Evolutionary conservation across 108 stramenopile species (phyloP).

Genomic region (Cylindrotheca closterium): DNA sequence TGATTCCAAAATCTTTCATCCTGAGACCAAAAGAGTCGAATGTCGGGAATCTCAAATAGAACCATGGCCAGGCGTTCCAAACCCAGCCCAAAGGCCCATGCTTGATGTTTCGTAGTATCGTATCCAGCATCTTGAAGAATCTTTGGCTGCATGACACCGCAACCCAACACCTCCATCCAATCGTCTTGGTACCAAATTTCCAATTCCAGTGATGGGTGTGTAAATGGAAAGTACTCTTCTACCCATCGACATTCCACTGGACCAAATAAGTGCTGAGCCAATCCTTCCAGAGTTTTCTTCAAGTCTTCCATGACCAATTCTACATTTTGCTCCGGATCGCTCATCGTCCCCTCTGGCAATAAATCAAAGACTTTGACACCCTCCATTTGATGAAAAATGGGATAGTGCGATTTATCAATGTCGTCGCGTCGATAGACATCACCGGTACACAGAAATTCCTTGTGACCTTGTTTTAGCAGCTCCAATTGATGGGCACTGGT

Average conservation of each 20-base stretch:
- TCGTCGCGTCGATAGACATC: conserved; percentile 99
- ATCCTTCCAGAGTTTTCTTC: conserved; percentile 71
- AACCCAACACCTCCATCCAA: conserved; percentile 97
- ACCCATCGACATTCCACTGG: conserved; percentile 63
- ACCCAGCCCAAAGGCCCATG: conserved; percentile 97
- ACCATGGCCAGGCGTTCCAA: conserved; percentile 97
- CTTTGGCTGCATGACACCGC: conserved; percentile 88
- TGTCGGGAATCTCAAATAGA: conserved; percentile 94
- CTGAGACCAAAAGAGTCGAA: conserved; percentile 95
- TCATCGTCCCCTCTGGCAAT: conserved; percentile 17
- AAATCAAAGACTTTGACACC: conserved; percentile 87
- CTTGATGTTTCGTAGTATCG: conserved; percentile 17
- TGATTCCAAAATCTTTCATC: conserved; percentile 90
- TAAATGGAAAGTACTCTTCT: conserved; percentile 95
- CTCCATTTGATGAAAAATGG: conserved; percentile 99
- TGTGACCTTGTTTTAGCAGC: conserved; percentile 57
- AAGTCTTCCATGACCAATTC: conserved; percentile 48
- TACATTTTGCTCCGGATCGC: no score
- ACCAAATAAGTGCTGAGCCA: conserved; percentile 84
- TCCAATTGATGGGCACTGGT: conserved; percentile 92
- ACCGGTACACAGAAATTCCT: conserved; percentile 86
- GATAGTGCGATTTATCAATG: conserved; percentile 96
- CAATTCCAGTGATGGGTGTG: conserved; percentile 90
- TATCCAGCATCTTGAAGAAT: conserved; percentile 45
- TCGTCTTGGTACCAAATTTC: conserved; percentile 91